Evolutionary conservation across 805 yeast species (phyloP).

Genomic region (Babjeviella inositovora): DNA sequence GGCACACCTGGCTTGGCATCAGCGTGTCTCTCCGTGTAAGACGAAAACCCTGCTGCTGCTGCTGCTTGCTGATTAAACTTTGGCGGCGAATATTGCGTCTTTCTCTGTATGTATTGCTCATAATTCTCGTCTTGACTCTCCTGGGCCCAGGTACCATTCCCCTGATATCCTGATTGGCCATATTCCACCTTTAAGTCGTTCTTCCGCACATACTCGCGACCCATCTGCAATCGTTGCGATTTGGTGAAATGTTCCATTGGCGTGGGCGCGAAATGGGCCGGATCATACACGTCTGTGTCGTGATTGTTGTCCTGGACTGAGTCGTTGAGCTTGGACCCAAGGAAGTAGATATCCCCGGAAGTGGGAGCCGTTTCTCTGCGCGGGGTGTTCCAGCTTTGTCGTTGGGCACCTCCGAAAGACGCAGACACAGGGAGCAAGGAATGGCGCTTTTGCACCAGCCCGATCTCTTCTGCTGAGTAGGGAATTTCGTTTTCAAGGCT

Average conservation of each 20-base stretch:
- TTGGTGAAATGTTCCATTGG: constrained; percentile 19
- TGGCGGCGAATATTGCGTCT: neutral
- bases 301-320: constrained; percentile 6
- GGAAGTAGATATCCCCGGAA: too few species aligned
- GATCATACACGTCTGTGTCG: constrained; percentile 11
- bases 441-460: too few species aligned
- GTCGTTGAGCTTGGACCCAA: too few species aligned
- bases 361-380: too few species aligned
- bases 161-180: constrained; percentile 1
- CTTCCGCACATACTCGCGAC: constrained; percentile 6
- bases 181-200: constrained; percentile 5
- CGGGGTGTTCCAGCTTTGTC: too few species aligned
- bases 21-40: constrained; percentile 17
- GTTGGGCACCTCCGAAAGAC: too few species aligned
- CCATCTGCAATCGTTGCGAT: constrained; percentile 8
- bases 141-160: constrained; percentile 4
- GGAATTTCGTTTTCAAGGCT: too few species aligned
- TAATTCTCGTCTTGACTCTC: constrained; percentile 1
- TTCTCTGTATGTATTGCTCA: too few species aligned
- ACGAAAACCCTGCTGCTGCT: constrained; percentile 9
- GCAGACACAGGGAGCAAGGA: too few species aligned
- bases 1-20: constrained; percentile 17
- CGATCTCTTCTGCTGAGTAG: too few species aligned
- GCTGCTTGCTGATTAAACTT: neutral
- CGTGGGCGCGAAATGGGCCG: constrained; percentile 21